These are phyloP conservation scores for Passalora sequoiae DNA, from an alignment of 2,329 filamentous ascomycete species.

Conservation along the genomic window DNA sequence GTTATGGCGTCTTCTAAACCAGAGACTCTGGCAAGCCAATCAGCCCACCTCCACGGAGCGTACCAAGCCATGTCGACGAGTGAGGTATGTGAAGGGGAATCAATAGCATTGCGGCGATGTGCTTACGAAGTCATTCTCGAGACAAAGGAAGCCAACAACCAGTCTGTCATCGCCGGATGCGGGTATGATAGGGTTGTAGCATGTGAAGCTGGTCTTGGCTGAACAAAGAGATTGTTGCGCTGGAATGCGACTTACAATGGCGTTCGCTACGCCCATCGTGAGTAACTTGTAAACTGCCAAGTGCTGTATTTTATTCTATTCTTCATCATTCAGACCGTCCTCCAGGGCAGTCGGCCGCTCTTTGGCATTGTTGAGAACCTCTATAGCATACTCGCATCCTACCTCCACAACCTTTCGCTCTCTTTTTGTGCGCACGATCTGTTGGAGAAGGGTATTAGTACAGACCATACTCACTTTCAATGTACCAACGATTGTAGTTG, in stretches of 20 bases:
- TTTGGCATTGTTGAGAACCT: conserved; percentile 18
- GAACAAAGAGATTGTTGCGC: too few relatives aligned
- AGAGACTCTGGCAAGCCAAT: background rate
- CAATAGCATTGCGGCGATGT: background rate
- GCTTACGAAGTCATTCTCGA: background rate
- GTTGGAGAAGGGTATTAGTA: too few relatives aligned
- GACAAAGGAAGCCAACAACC: too few relatives aligned
- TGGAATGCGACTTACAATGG: too few relatives aligned
- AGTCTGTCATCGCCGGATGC: too few relatives aligned
- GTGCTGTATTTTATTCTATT: too few relatives aligned
- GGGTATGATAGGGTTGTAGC: too few relatives aligned
- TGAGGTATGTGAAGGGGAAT: background rate
- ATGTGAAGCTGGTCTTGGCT: too few relatives aligned
- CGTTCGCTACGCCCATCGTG: too few relatives aligned
- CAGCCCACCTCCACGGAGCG: background rate
- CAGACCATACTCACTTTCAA: too few relatives aligned
- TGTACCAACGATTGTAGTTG: too few relatives aligned
- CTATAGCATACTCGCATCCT: conserved; percentile 35
- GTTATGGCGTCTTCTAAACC: background rate
- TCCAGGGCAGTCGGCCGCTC: conserved; percentile 1
- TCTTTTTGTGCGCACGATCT: conserved; percentile 42
- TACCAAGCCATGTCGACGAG: background rate
- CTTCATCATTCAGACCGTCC: background rate
- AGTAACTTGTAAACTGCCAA: too few relatives aligned
- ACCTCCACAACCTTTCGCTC: conserved; percentile 49